Evolutionary conservation across 2,329 filamentous ascomycete genomes (phyloP), one percentile per base, ranked within the genome.

Genomic region (Diaporthe eres): DNA sequence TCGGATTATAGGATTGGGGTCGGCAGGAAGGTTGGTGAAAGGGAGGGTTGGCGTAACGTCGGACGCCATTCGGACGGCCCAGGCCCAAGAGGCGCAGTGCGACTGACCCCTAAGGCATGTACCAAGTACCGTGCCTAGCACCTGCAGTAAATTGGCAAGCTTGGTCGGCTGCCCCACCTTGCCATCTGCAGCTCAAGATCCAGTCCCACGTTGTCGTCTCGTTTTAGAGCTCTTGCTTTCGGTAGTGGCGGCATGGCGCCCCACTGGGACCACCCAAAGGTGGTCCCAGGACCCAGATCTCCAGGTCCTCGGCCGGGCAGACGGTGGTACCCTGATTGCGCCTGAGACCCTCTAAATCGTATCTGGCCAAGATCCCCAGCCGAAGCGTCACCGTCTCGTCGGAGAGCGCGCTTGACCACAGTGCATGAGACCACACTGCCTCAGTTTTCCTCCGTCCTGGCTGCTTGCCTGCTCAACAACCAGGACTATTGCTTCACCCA

Each of bases 21-120:
- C 28, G 65, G 49, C n/a, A 47, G 44, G 31, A 37, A 51, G 63
- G 63, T 68, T 37, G 31, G 17, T 65, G 71, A 53, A 47, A 65
- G 58, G 47, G 34, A 55, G 57, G 70, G 57, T 53, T 55, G 71
- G 60, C 60, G 71, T 44, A 63, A 73, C 71, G 71, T 73, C 71
- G 47, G 58, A 73, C 34, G 34, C 71, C 58, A 73, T 55, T 51
- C 71, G 71, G 58, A 53, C 47, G 65, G 63, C 44, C 63, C 42
- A 44, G 42, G 44, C 44, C 44, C 17, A 49, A 37, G 61, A 57
- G 55, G 25, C 25, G 60, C 37, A 39, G 65, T n/a, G 28, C n/a
- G 15, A 17, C 12, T 19, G 63, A 68, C 63, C 63, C 65, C 63
- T 68, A 68, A 9, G 19, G n/a, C 28, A 68, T 10, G 65, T 68